These are phyloP conservation scores for Plantago elongata DNA, from an alignment of 257 asterid genomes.

Conservation along the genomic window DNA sequence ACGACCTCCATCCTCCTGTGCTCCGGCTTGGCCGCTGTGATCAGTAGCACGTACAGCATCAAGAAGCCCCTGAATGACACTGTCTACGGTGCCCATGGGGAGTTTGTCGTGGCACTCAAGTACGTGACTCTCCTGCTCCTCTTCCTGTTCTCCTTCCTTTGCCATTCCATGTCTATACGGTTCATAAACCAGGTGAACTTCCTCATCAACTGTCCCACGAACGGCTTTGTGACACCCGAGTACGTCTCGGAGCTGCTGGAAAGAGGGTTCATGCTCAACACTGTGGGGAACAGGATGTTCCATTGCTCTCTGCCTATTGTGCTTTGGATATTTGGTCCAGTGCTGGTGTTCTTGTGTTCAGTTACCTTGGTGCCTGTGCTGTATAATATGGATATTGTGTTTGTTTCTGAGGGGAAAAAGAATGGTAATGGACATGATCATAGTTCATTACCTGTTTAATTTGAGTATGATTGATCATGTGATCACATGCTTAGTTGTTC, in stretches of 20 bases:
- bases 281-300: constrained; percentile 59
- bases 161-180: constrained; percentile 54
- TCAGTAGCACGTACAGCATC: constrained; percentile 63
- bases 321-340: constrained; percentile 93
- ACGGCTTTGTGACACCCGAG: constrained; percentile 34
- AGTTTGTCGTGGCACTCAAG: constrained; percentile 57
- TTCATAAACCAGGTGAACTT: constrained; percentile 60
- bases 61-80: constrained; percentile 55
- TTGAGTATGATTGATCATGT: too few relatives aligned
- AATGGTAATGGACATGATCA: constrained; percentile 14
- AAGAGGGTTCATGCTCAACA: constrained; percentile 40
- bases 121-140: constrained; percentile 45
- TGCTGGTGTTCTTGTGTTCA: constrained; percentile 60
- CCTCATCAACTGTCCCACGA: constrained; percentile 53
- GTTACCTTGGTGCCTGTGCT: constrained; percentile 71
- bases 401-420: constrained; percentile 24
- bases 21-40: constrained; percentile 56
- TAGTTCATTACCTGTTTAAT: background rate
- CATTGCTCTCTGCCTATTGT: constrained; percentile 71
- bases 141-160: constrained; percentile 52
- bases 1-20: constrained; percentile 63
- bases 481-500: too few relatives aligned
- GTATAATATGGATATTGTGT: constrained; percentile 64
- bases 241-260: constrained; percentile 54
- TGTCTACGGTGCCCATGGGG: constrained; percentile 63